Evolutionary conservation across 1,139 yeast species (phyloP), one percentile per base, ranked within the genome.

Genomic region (Hansenula lynferdii): DNA sequence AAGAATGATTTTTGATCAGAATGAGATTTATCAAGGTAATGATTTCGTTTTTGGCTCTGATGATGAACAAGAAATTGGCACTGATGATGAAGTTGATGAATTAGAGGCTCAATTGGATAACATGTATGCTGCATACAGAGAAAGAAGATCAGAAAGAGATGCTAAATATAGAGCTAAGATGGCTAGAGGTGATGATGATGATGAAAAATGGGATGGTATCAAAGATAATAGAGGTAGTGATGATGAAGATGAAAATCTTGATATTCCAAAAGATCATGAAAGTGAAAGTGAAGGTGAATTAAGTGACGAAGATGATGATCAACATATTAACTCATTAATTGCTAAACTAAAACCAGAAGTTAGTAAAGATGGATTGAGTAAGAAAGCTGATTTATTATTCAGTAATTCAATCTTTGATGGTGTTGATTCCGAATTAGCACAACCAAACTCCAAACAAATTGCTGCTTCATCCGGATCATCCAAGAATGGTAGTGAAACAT

Each of bases 201-300:
- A 81, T 45, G 92, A 80, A 46, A 85, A 77, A 38, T 92, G 97
- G 97, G 85, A 81, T 35, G 97, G 97, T 35, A 82, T 90, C 45
- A 62, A 70, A 19, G 76, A 73, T 8, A 62, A 64, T 24, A 49
- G 51, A 18, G 63, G 64, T 24, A 72, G 61, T 15, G 67, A 64
- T 23, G 67, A 61, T 16, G 54, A 52, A 15, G 69, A 63, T 14
- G 65, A 62, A 8, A 69, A 61, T 33, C 70, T 53, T 23, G 28
- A 50, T 14, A 20, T 56, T 31, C 54, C 53, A 23, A 60, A 61
- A 34, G 69, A 60, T 37, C 57, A 57, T 24, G 74, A 66, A 25
- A 65, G 58, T 9, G 69, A 67, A 23, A 67, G 62, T 18, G 70
- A 61, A 22, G 61, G 66, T 28, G 80, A 72, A 31, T 11, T 18